Evolutionary conservation across 139 green algal species (phyloP), one percentile per base, ranked within the genome.

Genomic region (Tetraselmis striata): DNA sequence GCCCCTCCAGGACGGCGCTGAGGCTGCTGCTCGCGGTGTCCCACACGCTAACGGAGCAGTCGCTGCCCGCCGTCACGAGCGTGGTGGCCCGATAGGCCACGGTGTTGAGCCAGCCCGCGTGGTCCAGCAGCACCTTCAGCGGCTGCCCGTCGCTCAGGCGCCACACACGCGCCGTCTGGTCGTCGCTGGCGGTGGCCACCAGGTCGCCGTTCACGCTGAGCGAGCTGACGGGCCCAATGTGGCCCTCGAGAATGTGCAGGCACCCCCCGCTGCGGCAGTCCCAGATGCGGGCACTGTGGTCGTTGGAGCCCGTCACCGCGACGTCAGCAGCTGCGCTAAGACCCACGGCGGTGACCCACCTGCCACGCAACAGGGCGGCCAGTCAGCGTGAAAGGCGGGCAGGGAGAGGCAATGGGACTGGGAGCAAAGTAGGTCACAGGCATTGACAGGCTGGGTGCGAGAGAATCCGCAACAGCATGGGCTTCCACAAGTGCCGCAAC

Each of bases 241-340:
- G 45, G 45, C 82, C 87, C 11, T 75, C 75, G 29, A 93, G 81
- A 29, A 90, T 83, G 30, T 75, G 74, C 0, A 87, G 75, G 84
- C 89, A 93, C 32, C 85, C 59, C 18, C 87, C 86, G 23, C 23
- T 77, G 26, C n/a, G 26, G 23, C 25, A 83, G 76, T 92, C 87
- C 85, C 85, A 92, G 59, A 90, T 86, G 1, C 89, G 77, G 11
- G 87, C 87, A n/a, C 79, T 90, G 45, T 59, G 28, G 82, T 91
- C 87, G 22, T 88, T 83, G 1, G 87, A 90, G 25, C 79, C 89
- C 0, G 84, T 91, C 25, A 90, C 84, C 0, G 85, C 89, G 91
- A 91, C 11, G 45, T 67, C 45, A 18, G 11, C 45, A 5, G 18
- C 45, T 67, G 45, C 18, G 45, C 18, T 67, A 18, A 67, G 45